Percentiles rank a stretch among this genome's conserved stretches.
Conservation (phyloP, 1,139 yeast genomes). For the Geotrichum histeridarum region DNA sequence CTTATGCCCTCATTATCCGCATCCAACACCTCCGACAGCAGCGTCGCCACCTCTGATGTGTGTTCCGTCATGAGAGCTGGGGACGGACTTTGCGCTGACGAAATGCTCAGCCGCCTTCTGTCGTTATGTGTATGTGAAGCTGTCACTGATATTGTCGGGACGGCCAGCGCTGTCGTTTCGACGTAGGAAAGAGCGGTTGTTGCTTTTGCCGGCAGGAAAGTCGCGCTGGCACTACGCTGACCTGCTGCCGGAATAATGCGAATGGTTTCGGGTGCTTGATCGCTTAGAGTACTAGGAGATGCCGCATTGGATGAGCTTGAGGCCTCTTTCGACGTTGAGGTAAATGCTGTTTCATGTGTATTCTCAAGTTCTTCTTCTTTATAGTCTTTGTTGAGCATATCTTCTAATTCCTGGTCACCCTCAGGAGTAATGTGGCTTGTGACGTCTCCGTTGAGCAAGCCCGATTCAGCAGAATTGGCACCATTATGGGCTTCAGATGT, state of each 20-base stretch:
- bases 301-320: background rate
- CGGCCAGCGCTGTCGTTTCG: background rate
- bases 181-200: constrained; percentile 26
- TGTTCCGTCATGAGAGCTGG: constrained; percentile 21
- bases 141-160: background rate
- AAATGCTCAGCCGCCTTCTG: background rate
- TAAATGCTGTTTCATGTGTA: background rate
- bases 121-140: background rate
- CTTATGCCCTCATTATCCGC: constrained; percentile 8
- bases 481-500: too few relatives aligned
- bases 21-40: constrained; percentile 29
- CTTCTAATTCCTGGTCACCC: background rate
- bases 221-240: constrained; percentile 2
- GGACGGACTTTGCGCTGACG: constrained; percentile 11
- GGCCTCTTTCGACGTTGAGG: background rate
- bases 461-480: background rate
- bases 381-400: background rate
- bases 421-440: background rate
- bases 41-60: constrained; percentile 25
- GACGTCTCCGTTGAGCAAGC: background rate
- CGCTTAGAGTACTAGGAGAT: background rate
- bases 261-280: background rate
- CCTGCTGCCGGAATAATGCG: constrained; percentile 1
- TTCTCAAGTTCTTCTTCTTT: background rate
- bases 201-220: constrained; percentile 25